Conservation (phyloP, 305 asterid species). For the Fraxinus xanthoxyloides region DNA sequence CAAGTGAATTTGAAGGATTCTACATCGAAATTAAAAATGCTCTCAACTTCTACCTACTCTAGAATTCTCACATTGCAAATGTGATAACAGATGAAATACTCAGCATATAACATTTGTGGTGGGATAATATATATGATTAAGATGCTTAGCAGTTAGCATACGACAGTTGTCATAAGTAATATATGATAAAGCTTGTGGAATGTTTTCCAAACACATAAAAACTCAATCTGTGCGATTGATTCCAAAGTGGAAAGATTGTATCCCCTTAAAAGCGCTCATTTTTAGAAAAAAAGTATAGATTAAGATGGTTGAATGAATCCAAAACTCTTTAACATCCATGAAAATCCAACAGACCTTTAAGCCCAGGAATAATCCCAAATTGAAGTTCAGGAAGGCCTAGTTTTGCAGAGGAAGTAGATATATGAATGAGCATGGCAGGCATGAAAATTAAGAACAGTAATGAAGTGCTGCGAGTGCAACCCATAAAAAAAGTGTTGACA, state of each 20-base stretch:
- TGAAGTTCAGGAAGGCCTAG: conserved; percentile 60
- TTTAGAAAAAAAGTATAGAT: too few species aligned
- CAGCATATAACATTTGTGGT: neutral
- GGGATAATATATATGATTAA: neutral
- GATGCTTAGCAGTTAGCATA: too few species aligned
- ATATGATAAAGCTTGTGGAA: too few species aligned
- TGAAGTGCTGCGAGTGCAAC: neutral
- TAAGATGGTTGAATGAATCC: neutral
- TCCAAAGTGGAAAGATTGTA: too few species aligned
- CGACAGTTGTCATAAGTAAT: too few species aligned
- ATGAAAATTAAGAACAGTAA: conserved; percentile 18
- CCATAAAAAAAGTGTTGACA: neutral
- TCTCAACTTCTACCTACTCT: neutral
- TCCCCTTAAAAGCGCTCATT: too few species aligned
- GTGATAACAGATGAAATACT: too few species aligned
- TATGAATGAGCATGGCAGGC: conserved; percentile 64
- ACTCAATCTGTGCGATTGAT: too few species aligned
- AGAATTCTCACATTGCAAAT: neutral
- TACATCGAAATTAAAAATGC: neutral
- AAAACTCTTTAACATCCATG: neutral
- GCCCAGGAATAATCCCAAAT: conserved; percentile 60
- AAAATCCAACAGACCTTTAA: conserved; percentile 44
- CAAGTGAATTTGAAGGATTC: neutral
- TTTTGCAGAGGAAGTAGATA: conserved; percentile 53
- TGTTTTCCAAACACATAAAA: too few species aligned